Conservation (phyloP, 768 basidiomycete species). For the Termitomyces sp. region DNA sequence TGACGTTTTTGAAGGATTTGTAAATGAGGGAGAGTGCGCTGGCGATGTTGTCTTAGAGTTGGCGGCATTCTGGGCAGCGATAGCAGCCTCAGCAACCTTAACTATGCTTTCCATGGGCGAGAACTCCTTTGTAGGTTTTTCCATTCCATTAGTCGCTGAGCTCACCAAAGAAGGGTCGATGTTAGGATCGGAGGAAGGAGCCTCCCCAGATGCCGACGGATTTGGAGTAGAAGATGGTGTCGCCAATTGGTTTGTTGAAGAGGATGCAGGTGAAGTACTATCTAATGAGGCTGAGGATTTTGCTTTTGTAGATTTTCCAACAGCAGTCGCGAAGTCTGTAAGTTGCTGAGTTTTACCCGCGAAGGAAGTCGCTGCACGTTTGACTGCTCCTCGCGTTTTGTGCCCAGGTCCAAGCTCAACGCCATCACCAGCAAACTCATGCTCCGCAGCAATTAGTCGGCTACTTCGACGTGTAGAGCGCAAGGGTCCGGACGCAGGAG, state of each 20-base stretch:
- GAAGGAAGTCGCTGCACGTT: slow-evolving; percentile 7
- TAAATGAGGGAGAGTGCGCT: slow-evolving; percentile 1
- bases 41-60: slow-evolving; percentile 5
- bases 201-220: background rate
- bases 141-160: background rate
- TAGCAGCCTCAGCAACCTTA: slow-evolving; percentile 31
- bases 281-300: slow-evolving; percentile 9
- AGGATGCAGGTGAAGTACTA: background rate
- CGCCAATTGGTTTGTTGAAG: background rate
- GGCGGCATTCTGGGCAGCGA: slow-evolving; percentile 25
- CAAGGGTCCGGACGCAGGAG: slow-evolving; percentile 7
- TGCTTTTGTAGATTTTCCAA: slow-evolving; percentile 5
- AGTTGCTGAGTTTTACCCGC: slow-evolving; percentile 4
- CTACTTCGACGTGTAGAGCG: slow-evolving; percentile 13
- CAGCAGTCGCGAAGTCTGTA: slow-evolving; percentile 6
- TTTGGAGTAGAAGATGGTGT: background rate
- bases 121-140: slow-evolving; percentile 7
- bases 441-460: background rate
- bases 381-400: slow-evolving; percentile 12
- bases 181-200: slow-evolving; percentile 3
- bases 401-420: slow-evolving; percentile 4
- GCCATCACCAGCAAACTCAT: background rate
- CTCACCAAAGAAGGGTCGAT: slow-evolving; percentile 14
- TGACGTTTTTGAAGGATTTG: background rate
- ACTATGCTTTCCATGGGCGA: slow-evolving; percentile 30